Conservation (phyloP, 1,284 basidiomycete genomes). For the Puccinia coronata region DNA sequence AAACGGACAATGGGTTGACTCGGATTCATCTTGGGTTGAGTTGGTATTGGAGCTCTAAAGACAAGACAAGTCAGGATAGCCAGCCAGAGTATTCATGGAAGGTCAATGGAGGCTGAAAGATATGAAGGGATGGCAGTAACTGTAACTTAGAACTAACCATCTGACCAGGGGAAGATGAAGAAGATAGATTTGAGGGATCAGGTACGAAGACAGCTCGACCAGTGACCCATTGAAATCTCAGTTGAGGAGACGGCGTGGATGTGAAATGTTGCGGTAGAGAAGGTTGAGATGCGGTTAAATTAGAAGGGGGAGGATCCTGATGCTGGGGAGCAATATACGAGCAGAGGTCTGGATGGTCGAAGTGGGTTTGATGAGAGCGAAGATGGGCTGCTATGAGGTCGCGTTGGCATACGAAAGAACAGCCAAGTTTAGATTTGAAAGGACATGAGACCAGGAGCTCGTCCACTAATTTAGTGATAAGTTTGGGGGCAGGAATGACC, state of each 20-base stretch:
- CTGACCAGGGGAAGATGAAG: neutral
- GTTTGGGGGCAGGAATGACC: constrained; percentile 45
- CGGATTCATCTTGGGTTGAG: neutral
- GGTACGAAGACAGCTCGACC: constrained; percentile 5
- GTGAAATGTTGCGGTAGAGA: neutral
- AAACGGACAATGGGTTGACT: constrained; percentile 22
- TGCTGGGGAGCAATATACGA: neutral
- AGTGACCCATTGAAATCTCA: constrained; percentile 25
- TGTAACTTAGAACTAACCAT: neutral
- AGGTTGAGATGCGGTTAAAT: neutral
- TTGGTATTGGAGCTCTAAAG: neutral
- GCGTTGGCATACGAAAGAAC: constrained; percentile 38
- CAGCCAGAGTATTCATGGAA: neutral
- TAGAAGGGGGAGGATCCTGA: neutral
- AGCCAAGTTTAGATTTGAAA: constrained; percentile 34
- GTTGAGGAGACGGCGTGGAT: neutral
- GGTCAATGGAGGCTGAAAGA: neutral
- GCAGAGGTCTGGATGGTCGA: constrained; percentile 2
- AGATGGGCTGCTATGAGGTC: constrained; percentile 29
- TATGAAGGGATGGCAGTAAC: neutral
- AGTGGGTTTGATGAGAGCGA: constrained; percentile 23
- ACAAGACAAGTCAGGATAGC: neutral
- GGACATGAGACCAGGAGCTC: constrained; percentile 51
- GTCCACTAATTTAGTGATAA: constrained; percentile 51
- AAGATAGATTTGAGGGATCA: neutral